Base-by-base conservation (phyloP, 2,329 filamentous ascomycete genomes). In the Ceratocystis diversiconidia region DNA sequence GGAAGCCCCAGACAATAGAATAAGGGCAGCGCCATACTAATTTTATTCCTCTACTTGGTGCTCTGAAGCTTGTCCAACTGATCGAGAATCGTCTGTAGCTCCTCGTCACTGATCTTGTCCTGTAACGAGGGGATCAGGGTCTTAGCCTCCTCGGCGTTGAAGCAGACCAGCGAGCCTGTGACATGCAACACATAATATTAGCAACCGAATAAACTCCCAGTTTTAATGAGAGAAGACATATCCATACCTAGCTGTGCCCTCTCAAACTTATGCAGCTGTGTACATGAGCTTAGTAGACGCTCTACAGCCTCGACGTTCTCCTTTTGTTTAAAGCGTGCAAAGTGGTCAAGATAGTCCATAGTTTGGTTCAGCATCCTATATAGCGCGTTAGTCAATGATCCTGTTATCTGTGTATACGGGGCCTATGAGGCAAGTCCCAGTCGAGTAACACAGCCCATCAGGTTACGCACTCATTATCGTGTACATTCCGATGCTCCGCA, bases 221-320 rank as follows among this genome's bases (percentile, higher is more conserved):
- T 1, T 15, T n/a, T n/a, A 32, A 4, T 28, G 1, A 7, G 12
- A 22, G 5, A 61, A 52, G 22, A 63, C 52, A 48, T 32, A 62
- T 43, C 63, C 80, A 68, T 79, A 92, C 91, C 92, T 69, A 97
- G 80, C 77, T 96, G 90, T 57, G 90, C 92, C 72, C 90, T 85
- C 81, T 99, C 94, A 74, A 97, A 97, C 74, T 91, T 89, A 72
- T 90, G 89, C 71, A 99, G 79, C 73, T 90, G 85, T 69, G 85
- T 84, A 73, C 90, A 88, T 67, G 87, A 83, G 70, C 88, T 88
- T 69, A 96, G 82, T 71, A 96, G 79, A 67, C 90, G 85, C 76
- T 95, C 91, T 41, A 97, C 90, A n/a, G 90, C 89, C 77, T 96
- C 89, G 73, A 96, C 89, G 70, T 94, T 94, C 75, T 95, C 90